These are phyloP conservation scores for Cystobasidiaceae sp. DNA, from an alignment of 1,284 basidiomycete genomes.

Conservation along the genomic window DNA sequence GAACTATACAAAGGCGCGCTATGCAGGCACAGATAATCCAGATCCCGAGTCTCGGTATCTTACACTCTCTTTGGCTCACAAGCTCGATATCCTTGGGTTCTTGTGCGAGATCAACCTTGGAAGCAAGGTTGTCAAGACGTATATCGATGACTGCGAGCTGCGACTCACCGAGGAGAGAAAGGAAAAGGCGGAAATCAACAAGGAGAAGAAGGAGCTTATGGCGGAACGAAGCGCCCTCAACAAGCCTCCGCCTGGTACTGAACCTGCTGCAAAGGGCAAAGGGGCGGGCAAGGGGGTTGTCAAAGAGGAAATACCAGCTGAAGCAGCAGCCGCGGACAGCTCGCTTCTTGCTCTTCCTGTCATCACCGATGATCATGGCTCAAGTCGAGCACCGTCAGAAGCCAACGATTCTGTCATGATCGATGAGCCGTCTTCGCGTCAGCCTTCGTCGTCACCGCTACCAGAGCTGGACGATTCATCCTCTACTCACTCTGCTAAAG, in stretches of 20 bases:
- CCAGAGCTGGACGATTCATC: slow-evolving; percentile 18
- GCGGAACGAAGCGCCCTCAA: slow-evolving; percentile 46
- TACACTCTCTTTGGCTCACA: slow-evolving; percentile 66
- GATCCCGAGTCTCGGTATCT: slow-evolving; percentile 67
- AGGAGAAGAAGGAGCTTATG: slow-evolving; percentile 77
- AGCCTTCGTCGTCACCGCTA: slow-evolving; percentile 18
- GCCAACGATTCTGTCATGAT: slow-evolving; percentile 17
- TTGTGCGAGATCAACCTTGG: slow-evolving; percentile 84
- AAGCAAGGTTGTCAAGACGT: slow-evolving; percentile 76
- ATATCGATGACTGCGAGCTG: slow-evolving; percentile 85
- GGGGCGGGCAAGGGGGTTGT: too few species aligned
- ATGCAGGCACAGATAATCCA: slow-evolving; percentile 40
- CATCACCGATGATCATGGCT: neutral
- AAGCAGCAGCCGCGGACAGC: too few species aligned
- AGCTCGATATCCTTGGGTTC: slow-evolving; percentile 77
- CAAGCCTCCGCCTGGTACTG: neutral
- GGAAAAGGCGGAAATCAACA: slow-evolving; percentile 89
- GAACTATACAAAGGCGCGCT: neutral
- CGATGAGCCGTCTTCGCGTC: slow-evolving; percentile 15
- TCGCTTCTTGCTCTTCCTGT: neutral
- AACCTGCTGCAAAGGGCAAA: neutral
- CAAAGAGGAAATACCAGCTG: too few species aligned
- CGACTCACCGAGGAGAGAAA: slow-evolving; percentile 87
- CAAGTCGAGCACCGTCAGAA: slow-evolving; percentile 22
- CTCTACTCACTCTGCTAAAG: neutral